Evolutionary conservation across 1,284 basidiomycete genomes (phyloP).

Genomic region (Bjerkandera adusta): DNA sequence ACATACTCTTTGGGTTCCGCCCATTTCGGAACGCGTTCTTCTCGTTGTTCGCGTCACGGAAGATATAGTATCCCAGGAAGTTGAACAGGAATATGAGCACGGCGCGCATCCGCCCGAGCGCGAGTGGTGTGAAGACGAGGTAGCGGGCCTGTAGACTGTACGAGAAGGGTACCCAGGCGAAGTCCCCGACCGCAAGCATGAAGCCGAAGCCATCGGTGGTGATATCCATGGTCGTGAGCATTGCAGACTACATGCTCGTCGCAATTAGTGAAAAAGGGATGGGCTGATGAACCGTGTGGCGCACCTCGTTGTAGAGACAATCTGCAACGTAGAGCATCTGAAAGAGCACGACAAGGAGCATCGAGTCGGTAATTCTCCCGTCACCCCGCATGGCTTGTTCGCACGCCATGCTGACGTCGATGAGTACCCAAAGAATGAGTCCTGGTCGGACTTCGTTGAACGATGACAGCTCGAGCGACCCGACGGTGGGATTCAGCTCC

Average conservation of each 20-base stretch:
- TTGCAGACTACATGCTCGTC: conserved; percentile 56
- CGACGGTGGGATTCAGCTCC: conserved; percentile 89
- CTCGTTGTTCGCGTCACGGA: conserved; percentile 86
- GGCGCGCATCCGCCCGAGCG: conserved; percentile 70
- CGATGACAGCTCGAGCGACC: conserved; percentile 91
- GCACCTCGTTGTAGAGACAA: conserved; percentile 85
- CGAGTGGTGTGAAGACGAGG: conserved; percentile 84
- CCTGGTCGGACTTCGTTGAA: conserved; percentile 97
- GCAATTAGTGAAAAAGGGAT: no score
- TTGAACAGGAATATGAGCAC: conserved; percentile 69
- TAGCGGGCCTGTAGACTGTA: conserved; percentile 95
- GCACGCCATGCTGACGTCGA: conserved; percentile 91
- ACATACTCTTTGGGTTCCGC: conserved; percentile 84
- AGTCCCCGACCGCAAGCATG: conserved; percentile 95
- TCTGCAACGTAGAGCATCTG: conserved; percentile 90
- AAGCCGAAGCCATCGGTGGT: conserved; percentile 98
- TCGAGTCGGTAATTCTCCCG: conserved; percentile 80
- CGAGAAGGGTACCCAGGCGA: conserved; percentile 93
- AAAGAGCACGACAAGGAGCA: conserved; percentile 88
- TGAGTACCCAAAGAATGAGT: conserved; percentile 91
- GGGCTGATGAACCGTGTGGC: conserved; percentile 14
- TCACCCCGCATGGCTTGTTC: conserved; percentile 83
- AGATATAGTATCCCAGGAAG: conserved; percentile 86
- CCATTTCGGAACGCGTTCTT: conserved; percentile 97
- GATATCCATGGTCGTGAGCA: conserved; percentile 98